Base-by-base conservation (phyloP, 2,329 filamentous ascomycete species). In the Rhynchosporium secalis region DNA sequence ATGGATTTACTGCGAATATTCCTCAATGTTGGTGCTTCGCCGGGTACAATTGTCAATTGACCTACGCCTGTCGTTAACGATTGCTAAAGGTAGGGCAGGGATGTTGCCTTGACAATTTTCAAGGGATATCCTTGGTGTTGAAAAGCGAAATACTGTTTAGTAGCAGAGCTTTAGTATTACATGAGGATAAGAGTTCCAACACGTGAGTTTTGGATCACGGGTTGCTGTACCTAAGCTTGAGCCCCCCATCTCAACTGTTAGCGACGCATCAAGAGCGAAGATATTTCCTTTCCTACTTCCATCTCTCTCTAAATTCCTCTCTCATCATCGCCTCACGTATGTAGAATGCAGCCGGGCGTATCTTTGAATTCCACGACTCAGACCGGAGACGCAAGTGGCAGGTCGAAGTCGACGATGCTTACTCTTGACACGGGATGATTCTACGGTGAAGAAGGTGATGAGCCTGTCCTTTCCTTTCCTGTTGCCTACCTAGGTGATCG, bases 401-500 rank as follows among this genome's bases (percentile, higher is more conserved):
- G 43, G 15, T 52, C 33, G 33, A 52, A 52, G 49, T 40, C n/a
- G 33, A 52, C 33, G 33, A 40, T 52, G 49, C 33, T 52, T n/a
- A 10, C 49, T 40, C 48, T 26, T 20, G 31, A 52, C 49, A 40
- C 49, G 52, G 52, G 36, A 54, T 56, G 52, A 43, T 20, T 56
- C 38, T 36, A 8, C 41, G 43, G 38, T 46, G 38, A 45, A 8
- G 38, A 13, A n/a, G 8, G 52, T 43, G 20, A 43, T 45, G 26
- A 56, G n/a, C 28, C 47, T 38, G 40, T 29, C 54, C 52, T 36
- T 36, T 36, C 33, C 33, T 5, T 3, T 58, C 40, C 36, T 66
- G 64, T 31, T 62, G 64, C 59, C 61, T 66, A 36, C 33, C 33
- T 10, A 36, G 33, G 33, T 36, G 9, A 36, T 36, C 5, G 6